A percentile compares a stretch with the other conserved stretches of the same genome.
phyloP scores from a whole-genome alignment of 352 stramenopile species.

The Pythium dissimile region DNA sequence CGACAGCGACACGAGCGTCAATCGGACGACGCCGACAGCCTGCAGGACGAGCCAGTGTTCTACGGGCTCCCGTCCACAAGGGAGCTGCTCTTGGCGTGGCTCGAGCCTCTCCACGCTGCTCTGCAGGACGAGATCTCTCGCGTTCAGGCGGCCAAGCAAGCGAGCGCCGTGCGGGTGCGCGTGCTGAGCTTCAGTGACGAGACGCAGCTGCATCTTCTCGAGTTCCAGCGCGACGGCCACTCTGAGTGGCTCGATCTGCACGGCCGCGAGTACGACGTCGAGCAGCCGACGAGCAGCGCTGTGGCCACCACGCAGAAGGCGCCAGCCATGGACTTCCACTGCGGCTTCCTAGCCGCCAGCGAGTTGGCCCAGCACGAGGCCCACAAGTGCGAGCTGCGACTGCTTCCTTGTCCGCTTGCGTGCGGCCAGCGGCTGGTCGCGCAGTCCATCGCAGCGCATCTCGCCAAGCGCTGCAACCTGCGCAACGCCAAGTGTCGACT shows the following conservation, averaged over 20 bases:
- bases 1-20: not conserved
- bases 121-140: conserved; percentile 1
- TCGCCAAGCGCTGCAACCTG: conserved; percentile 56
- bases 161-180: conserved; percentile 22
- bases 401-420: conserved; percentile 54
- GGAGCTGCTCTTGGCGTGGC: conserved; percentile 6
- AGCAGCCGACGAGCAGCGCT: not conserved
- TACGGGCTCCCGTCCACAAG: not conserved
- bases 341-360: conserved; percentile 18
- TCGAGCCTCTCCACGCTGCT: not conserved
- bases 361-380: conserved; percentile 23
- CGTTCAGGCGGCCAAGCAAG: conserved; percentile 9
- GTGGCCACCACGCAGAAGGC: not conserved
- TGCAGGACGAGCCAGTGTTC: not conserved
- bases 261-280: conserved; percentile 41
- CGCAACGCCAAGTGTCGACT: conserved; percentile 57
- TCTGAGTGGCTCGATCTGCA: conserved; percentile 42
- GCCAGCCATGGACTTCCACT: conserved; percentile 20
- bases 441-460: conserved; percentile 32
- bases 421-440: conserved; percentile 58
- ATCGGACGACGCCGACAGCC: not conserved
- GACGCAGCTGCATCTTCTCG: conserved; percentile 38
- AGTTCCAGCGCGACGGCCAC: conserved; percentile 47
- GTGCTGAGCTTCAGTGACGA: conserved; percentile 38
- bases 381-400: conserved; percentile 40